Evolutionary conservation across 169 alveolate species (phyloP).

Genomic region (Eimeria praecox): DNA sequence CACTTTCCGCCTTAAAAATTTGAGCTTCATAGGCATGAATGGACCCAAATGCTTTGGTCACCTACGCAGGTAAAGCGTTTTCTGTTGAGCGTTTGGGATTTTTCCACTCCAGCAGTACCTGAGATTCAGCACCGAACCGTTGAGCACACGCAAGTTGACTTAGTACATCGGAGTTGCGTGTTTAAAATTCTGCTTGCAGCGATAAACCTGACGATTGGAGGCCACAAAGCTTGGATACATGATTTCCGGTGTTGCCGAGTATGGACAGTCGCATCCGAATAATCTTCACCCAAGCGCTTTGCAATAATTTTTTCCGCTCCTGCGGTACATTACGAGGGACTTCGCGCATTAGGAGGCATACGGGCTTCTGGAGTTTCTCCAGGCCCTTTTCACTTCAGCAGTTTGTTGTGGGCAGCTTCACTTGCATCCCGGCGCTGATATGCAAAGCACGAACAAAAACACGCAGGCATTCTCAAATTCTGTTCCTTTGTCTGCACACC

Average conservation of each 20-base stretch:
- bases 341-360: neutral
- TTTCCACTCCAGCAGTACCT: neutral
- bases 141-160: neutral
- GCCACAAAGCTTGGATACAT: slow-evolving; percentile 67
- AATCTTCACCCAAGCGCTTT: neutral
- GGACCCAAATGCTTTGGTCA: slow-evolving; percentile 82
- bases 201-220: slow-evolving; percentile 59
- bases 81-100: neutral
- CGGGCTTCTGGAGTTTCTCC: neutral
- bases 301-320: neutral
- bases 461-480: neutral
- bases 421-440: neutral
- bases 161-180: neutral
- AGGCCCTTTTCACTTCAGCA: neutral
- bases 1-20: slow-evolving; percentile 76
- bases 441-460: neutral
- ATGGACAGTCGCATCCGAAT: neutral
- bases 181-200: slow-evolving; percentile 10
- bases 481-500: neutral
- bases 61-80: slow-evolving; percentile 73
- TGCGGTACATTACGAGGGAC: neutral
- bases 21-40: slow-evolving; percentile 76
- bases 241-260: neutral
- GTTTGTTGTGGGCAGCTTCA: neutral
- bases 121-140: neutral